These are phyloP conservation scores for Schizothecium vesticola DNA, from an alignment of 495 filamentous ascomycete genomes.

Conservation along the genomic window DNA sequence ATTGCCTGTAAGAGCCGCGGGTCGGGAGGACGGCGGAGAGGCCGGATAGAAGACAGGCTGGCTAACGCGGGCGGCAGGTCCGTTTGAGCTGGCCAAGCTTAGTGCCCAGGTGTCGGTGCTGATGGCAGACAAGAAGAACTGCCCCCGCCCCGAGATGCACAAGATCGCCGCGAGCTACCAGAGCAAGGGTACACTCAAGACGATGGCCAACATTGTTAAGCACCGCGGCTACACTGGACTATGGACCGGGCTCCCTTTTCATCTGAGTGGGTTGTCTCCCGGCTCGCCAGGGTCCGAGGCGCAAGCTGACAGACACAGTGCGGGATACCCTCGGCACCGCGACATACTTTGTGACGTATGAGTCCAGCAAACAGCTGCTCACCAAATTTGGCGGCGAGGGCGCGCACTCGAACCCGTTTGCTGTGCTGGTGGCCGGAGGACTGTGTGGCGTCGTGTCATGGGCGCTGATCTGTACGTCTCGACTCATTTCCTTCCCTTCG, in stretches of 20 bases:
- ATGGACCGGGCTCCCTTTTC: conserved; percentile 81
- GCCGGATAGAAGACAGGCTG: background rate
- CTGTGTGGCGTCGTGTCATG: conserved; percentile 77
- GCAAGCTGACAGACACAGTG: conserved; percentile 38
- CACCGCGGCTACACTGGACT: conserved; percentile 72
- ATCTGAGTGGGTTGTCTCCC: conserved; percentile 56
- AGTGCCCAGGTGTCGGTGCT: conserved; percentile 86
- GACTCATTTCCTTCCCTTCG: background rate
- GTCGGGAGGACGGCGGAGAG: background rate
- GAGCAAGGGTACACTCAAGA: conserved; percentile 74
- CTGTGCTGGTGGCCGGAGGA: conserved; percentile 68
- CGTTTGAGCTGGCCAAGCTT: conserved; percentile 90
- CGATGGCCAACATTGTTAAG: conserved; percentile 70
- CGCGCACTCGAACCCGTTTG: conserved; percentile 64
- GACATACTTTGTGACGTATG: conserved; percentile 89
- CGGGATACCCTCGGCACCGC: conserved; percentile 85
- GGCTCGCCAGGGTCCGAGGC: background rate
- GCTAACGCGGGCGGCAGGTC: conserved; percentile 49
- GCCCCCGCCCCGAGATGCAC: conserved; percentile 44
- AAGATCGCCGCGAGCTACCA: conserved; percentile 64
- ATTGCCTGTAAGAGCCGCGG: conserved; percentile 67
- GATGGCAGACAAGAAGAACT: conserved; percentile 63
- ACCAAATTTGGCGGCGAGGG: conserved; percentile 63
- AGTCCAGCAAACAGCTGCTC: conserved; percentile 79
- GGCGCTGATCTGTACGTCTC: conserved; percentile 60